phyloP scores from a whole-genome alignment of 176 grass and related monocot species.

The Secale cereale region DNA sequence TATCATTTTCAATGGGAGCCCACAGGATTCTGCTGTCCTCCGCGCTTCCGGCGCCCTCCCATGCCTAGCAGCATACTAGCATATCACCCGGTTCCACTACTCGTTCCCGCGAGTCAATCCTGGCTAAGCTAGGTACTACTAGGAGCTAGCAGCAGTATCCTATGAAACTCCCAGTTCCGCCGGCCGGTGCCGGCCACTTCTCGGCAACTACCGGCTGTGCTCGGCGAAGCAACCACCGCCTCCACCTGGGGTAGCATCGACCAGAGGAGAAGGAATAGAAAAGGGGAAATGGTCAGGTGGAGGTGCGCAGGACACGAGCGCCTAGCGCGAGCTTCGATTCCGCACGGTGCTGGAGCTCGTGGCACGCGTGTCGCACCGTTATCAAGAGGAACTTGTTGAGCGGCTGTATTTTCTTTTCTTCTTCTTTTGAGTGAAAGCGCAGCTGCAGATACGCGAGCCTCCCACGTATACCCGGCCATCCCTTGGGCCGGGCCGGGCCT shows the following conservation, averaged over 20 bases:
- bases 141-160: neutral
- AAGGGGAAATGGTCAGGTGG: neutral
- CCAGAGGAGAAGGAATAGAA: neutral
- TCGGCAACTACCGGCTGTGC: neutral
- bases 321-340: neutral
- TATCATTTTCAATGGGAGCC: constrained; percentile 14
- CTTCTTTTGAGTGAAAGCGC: too few species aligned
- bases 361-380: neutral
- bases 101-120: neutral
- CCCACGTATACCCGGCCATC: too few species aligned
- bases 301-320: neutral
- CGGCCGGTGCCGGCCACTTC: constrained; percentile 8
- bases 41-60: constrained; percentile 3
- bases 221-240: neutral
- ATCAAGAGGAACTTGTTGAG: neutral
- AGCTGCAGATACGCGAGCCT: too few species aligned
- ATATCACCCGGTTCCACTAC: neutral
- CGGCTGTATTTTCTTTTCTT: neutral
- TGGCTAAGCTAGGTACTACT: neutral
- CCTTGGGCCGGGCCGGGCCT: too few species aligned
- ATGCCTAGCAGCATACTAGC: neutral
- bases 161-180: neutral
- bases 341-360: neutral
- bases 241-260: neutral
- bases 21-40: constrained; percentile 1